Base-by-base conservation (phyloP, 1,284 basidiomycete genomes). In the Cryptococcus sp. region DNA sequence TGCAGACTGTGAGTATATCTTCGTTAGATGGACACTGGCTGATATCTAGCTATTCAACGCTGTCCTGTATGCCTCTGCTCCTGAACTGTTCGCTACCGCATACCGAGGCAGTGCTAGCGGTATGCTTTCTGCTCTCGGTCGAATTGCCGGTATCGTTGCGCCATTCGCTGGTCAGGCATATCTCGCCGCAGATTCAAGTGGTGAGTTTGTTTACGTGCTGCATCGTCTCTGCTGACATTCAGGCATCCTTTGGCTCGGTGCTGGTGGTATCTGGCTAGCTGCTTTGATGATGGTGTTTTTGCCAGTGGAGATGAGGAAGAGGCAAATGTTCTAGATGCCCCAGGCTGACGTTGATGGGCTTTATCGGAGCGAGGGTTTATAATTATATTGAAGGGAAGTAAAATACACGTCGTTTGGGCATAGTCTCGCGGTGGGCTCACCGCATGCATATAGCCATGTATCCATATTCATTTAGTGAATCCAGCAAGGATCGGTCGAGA, bases 51-150 rank as follows among this genome's bases (percentile, higher is more conserved):
- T 62, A 48, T 73, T 75, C 63, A 76, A 76, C 56, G 66, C 69
- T 16, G 67, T 77, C 16, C 63, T 77, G 2, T 78, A 78, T 54
- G 74, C 74, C 18, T 75, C 69, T 23, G 70, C 73, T 0, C 75
- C 76, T 9, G 74, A 77, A 57, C 61, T 69, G 43, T 77, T 76
- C 56, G 73, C 74, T 16, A 69, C 68, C 2, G 60, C 70, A 36
- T 72, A 72, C n/a, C 57, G 76, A 55, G 76, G 74, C 14, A 69
- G 64, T 3, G 76, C 73, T 0, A 59, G 55, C 36, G 51, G 55
- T 25, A 56, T 56, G 55, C 47, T 56, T 21, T 49, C 47, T 0
- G 47, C 46, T 16, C 34, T 56, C 7, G 55, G 55, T 28, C 48
- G 55, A 21, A 53, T 56, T 14, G 55, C 55, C 11, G 48, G 50